Conservation (phyloP, 2,329 filamentous ascomycete species). For the Hymenoscyphus albidus region DNA sequence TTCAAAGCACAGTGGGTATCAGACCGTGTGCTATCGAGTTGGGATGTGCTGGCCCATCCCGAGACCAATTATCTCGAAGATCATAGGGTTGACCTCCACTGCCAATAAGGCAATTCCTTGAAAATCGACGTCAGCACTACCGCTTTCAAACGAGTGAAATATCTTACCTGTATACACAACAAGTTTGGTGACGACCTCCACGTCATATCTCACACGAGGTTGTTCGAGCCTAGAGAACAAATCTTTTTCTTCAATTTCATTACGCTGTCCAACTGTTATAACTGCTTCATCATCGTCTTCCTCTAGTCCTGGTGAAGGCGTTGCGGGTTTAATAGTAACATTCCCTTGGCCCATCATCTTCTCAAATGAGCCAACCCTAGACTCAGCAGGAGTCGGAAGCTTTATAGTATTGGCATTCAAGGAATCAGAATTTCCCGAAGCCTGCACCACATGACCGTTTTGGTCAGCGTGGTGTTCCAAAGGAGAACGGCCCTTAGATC, state of each 20-base stretch:
- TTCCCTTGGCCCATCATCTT: slow-evolving; percentile 68
- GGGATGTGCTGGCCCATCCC: slow-evolving; percentile 33
- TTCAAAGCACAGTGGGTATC: not conserved
- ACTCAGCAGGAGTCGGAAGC: slow-evolving; percentile 44
- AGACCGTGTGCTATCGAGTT: slow-evolving; percentile 11
- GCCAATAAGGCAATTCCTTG: slow-evolving; percentile 79
- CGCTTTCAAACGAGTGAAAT: not conserved
- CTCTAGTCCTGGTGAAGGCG: slow-evolving; percentile 35
- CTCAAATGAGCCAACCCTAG: slow-evolving; percentile 61
- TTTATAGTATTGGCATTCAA: slow-evolving; percentile 34
- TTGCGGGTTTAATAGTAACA: slow-evolving; percentile 37
- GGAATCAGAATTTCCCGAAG: slow-evolving; percentile 47
- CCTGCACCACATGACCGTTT: slow-evolving; percentile 27
- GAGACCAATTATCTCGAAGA: slow-evolving; percentile 42
- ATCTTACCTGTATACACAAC: slow-evolving; percentile 85
- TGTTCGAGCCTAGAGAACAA: slow-evolving; percentile 81
- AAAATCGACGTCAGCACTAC: slow-evolving; percentile 4
- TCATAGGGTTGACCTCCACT: slow-evolving; percentile 43
- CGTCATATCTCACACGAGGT: slow-evolving; percentile 89
- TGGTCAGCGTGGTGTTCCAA: slow-evolving; percentile 15
- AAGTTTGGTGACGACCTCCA: slow-evolving; percentile 96
- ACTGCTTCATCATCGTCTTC: slow-evolving; percentile 36
- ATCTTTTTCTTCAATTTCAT: slow-evolving; percentile 61
- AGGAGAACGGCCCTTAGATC: slow-evolving; percentile 19
- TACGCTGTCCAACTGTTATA: slow-evolving; percentile 43